Evolutionary conservation across 305 asterid genomes (phyloP).

Genomic region (Fraxinus angustifolia): DNA sequence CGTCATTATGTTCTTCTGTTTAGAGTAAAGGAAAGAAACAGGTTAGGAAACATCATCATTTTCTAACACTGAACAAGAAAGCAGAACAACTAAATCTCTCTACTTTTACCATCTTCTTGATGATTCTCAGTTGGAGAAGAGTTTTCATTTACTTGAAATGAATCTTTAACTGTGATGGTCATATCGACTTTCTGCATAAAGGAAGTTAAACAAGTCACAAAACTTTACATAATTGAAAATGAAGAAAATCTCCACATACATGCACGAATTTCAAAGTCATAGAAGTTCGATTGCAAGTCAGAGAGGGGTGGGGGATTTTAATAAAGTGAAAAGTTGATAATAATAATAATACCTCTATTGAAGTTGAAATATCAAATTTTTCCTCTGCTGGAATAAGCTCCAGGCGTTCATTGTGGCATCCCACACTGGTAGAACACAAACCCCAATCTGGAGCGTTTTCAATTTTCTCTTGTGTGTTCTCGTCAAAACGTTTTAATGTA

Average conservation of each 20-base stretch:
- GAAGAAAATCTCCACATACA: slow-evolving; percentile 11
- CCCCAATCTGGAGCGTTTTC: slow-evolving; percentile 21
- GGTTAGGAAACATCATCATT: slow-evolving; percentile 5
- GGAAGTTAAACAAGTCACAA: slow-evolving; percentile 24
- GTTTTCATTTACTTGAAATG: slow-evolving; percentile 31
- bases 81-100: slow-evolving; percentile 16
- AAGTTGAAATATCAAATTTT: slow-evolving; percentile 29
- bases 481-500: slow-evolving; percentile 22
- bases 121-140: slow-evolving; percentile 30
- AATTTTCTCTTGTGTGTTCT: slow-evolving; percentile 27
- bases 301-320: background rate
- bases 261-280: background rate
- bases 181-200: slow-evolving; percentile 42
- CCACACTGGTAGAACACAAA: slow-evolving; percentile 28
- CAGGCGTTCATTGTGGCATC: slow-evolving; percentile 22
- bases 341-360: slow-evolving; percentile 28
- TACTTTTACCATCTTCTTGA: slow-evolving; percentile 42
- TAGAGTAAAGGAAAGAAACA: slow-evolving; percentile 22
- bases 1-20: slow-evolving; percentile 34
- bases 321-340: background rate
- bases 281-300: slow-evolving; percentile 6
- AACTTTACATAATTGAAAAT: slow-evolving; percentile 22
- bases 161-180: slow-evolving; percentile 26
- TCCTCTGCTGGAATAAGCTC: slow-evolving; percentile 29
- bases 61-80: slow-evolving; percentile 18